Evolutionary conservation across 306 rosid species (phyloP), one percentile per base, ranked within the genome.

Genomic region (Psophocarpus tetragonolobus): DNA sequence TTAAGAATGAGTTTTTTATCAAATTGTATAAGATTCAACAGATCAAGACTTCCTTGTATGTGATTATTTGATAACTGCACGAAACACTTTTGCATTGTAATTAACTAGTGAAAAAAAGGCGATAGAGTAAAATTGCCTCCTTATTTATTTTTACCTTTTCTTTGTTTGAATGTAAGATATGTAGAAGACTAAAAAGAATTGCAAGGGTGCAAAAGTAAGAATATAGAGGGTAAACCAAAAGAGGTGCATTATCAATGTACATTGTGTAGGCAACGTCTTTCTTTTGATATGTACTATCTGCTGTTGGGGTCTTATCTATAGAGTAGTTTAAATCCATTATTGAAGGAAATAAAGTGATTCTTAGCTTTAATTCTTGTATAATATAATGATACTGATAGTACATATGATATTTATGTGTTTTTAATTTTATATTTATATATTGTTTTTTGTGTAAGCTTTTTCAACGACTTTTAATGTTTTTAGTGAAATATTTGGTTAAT

Each of bases 81-180:
- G 74, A 80, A 71, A 41, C 21, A 8, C 51, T 60, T 69, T 50
- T n/a, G 62, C 42, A 33, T 60, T 69, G 15, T 38, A 36, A 48
- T 27, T 38, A 26, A 32, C 29, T 47, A 41, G 41, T 17, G 33
- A 24, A 48, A 61, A 4, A 48, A 51, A 57, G 60, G 36, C 50
- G 27, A 42, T 23, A 6, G 13, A 39, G 48, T 36, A 36, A 48
- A 32, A 20, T 38, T 14, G 32, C 23, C 24, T 23, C 6, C 29
- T 8, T 54, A 18, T 78, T 17, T 54, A 54, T 68, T 54, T 56
- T 50, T 3, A 6, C 24, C 61, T 79, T 70, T 32, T 14, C 23
- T n/a, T 17, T 63, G 36, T 71, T 71, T 71, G 32, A 60, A 60
- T 47, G 45, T 7, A 47, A 44, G 15, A 6, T 20, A 8, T 68